These are phyloP conservation scores for Peribolospora kevripleyi DNA, from an alignment of 768 basidiomycete species.

Conservation along the genomic window DNA sequence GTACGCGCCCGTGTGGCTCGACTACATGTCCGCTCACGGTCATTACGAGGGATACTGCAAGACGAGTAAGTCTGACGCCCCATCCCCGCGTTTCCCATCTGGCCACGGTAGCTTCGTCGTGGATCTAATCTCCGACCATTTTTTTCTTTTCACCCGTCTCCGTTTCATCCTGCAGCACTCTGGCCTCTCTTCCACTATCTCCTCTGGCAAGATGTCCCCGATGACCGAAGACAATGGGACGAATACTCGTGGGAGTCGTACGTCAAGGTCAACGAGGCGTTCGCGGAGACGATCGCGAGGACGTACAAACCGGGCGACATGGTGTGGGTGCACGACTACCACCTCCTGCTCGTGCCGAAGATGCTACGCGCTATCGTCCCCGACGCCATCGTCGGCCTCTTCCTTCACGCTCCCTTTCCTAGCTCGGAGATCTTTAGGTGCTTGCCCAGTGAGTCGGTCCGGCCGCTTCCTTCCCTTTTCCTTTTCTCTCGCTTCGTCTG, in stretches of 20 bases:
- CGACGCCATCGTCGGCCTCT: slow-evolving; percentile 50
- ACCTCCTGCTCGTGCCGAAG: slow-evolving; percentile 70
- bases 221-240: slow-evolving; percentile 66
- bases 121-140: not conserved
- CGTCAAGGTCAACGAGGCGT: slow-evolving; percentile 57
- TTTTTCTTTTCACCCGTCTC: slow-evolving; percentile 1
- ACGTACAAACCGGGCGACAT: slow-evolving; percentile 25
- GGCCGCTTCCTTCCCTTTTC: not conserved
- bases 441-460: slow-evolving; percentile 42
- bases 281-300: slow-evolving; percentile 54
- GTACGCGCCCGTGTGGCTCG: slow-evolving; percentile 77
- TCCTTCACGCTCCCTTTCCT: slow-evolving; percentile 95
- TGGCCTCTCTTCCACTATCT: slow-evolving; percentile 99
- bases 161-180: slow-evolving; percentile 21
- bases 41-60: slow-evolving; percentile 68
- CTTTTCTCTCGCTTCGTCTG: slow-evolving; percentile 1
- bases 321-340: slow-evolving; percentile 54
- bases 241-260: slow-evolving; percentile 55
- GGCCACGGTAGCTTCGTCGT: not conserved
- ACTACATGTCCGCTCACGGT: slow-evolving; percentile 45
- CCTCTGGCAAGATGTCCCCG: slow-evolving; percentile 87
- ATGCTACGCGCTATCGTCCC: slow-evolving; percentile 47
- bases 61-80: slow-evolving; percentile 21
- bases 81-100: not conserved
- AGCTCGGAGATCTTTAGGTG: slow-evolving; percentile 88